Evolutionary conservation across 805 yeast genomes (phyloP), one percentile per base, ranked within the genome.

Genomic region (Kuraishia cidri): DNA sequence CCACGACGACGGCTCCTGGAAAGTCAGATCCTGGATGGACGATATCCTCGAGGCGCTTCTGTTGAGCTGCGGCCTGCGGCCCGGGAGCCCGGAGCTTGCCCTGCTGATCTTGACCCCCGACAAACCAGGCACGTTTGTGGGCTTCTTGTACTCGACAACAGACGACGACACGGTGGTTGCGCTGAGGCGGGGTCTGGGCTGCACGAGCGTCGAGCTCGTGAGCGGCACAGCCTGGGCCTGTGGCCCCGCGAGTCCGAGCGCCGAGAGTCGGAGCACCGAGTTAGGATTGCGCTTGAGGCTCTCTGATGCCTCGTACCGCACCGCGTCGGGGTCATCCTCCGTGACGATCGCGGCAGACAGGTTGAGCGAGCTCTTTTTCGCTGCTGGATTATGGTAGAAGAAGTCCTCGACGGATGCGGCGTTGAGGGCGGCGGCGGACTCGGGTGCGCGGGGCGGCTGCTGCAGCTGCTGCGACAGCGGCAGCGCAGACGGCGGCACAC

Each of bases 391-490:
- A 31, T 56, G 52, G 36, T 62, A 62, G 45, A 75, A 74, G 44
- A 73, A 72, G 28, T 72, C 77, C 41, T 72, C 74, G 2, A 69
- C 72, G 1, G 79, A 64, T 8, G 56, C 51, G n/a, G 42, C n/a
- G n/a, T n/a, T n/a, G n/a, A n/a, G n/a, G n/a, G n/a, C n/a, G n/a
- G n/a, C n/a, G 7, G 9, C 13, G 12, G 3, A n/a, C n/a, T n/a
- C 24, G 24, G 2, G 14, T 28, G 11, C 5, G n/a, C n/a, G n/a
- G n/a, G n/a, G n/a, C n/a, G n/a, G n/a, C n/a, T n/a, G 20, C 9
- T 34, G 26, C 12, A 50, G n/a, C n/a, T n/a, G n/a, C n/a, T n/a
- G n/a, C n/a, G n/a, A n/a, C n/a, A n/a, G n/a, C n/a, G n/a, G n/a
- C n/a, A n/a, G n/a, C n/a, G n/a, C n/a, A n/a, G n/a, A n/a, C n/a